phyloP scores from a whole-genome alignment of 1,139 yeast genomes.

The Yamadazyma aaseri region DNA sequence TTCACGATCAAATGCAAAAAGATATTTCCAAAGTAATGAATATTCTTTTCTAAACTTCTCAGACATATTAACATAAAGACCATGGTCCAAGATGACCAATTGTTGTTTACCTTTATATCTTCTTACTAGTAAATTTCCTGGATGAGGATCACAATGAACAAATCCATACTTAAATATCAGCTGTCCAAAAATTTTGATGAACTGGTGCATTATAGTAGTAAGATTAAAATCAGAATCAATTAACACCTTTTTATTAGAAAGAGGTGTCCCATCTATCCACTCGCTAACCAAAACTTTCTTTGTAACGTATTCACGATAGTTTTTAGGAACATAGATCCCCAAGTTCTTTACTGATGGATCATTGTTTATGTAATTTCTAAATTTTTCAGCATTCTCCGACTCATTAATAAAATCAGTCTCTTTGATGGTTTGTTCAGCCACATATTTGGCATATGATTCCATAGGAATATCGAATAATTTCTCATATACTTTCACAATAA shows the following conservation, averaged over 20 bases:
- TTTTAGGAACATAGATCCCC: constrained; percentile 48
- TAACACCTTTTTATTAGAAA: constrained; percentile 47
- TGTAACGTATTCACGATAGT: constrained; percentile 46
- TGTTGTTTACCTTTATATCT: constrained; percentile 46
- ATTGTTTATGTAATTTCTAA: constrained; percentile 19
- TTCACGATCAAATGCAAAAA: constrained; percentile 51
- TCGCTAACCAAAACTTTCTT: constrained; percentile 60
- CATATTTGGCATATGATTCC: constrained; percentile 53
- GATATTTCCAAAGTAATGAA: constrained; percentile 59
- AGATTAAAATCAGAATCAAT: constrained; percentile 41
- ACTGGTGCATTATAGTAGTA: constrained; percentile 46
- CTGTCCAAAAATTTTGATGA: constrained; percentile 57
- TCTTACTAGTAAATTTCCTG: constrained; percentile 66
- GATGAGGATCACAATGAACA: constrained; percentile 82
- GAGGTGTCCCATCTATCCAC: constrained; percentile 72
- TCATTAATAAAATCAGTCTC: constrained; percentile 67
- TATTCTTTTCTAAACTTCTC: constrained; percentile 56
- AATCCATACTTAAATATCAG: constrained; percentile 76
- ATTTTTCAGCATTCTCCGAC: constrained; percentile 44
- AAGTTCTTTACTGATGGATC: constrained; percentile 23
- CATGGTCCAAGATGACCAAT: constrained; percentile 73
- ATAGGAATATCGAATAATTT: constrained; percentile 64
- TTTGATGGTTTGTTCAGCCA: constrained; percentile 54
- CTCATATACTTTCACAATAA: constrained; percentile 55
- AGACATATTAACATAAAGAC: constrained; percentile 58